Evolutionary conservation across 441 rosid species (phyloP).

Genomic region (Syzygium malaccense): DNA sequence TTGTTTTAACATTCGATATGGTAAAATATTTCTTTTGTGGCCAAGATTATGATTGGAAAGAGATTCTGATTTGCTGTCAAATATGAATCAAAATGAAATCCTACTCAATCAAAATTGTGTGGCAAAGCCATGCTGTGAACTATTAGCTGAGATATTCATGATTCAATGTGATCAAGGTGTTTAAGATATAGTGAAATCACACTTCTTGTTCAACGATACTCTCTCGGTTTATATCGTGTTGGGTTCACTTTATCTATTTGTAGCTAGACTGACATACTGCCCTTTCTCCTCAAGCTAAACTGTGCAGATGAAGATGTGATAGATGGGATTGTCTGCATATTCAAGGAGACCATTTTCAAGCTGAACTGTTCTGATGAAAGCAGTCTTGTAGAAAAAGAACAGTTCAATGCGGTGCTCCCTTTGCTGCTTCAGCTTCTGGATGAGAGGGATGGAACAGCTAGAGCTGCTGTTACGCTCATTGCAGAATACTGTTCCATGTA

Average conservation of each 20-base stretch:
- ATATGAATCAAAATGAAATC: background rate
- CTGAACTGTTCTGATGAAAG: slow-evolving; percentile 38
- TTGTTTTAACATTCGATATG: background rate
- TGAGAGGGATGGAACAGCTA: slow-evolving; percentile 80
- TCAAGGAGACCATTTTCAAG: slow-evolving; percentile 57
- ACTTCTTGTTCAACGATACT: background rate
- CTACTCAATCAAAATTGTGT: background rate
- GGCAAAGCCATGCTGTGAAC: background rate
- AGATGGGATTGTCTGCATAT: slow-evolving; percentile 54
- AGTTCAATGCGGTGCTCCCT: slow-evolving; percentile 53
- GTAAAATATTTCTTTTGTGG: background rate
- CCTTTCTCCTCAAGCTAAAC: slow-evolving; percentile 48
- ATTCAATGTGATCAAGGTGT: background rate
- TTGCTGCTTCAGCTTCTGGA: slow-evolving; percentile 74
- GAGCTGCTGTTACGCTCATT: slow-evolving; percentile 62
- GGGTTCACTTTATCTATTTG: background rate
- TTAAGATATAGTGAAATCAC: background rate
- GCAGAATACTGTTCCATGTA: slow-evolving; percentile 83
- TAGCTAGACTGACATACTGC: slow-evolving; percentile 10
- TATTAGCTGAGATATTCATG: background rate
- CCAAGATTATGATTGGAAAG: background rate
- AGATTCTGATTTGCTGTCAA: background rate
- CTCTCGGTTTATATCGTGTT: background rate
- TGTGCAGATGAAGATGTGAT: slow-evolving; percentile 65
- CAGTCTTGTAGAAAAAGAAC: slow-evolving; percentile 32